Percentiles rank a stretch among this genome's conserved stretches.
These are phyloP conservation scores for Allomyces javanicus DNA, from an alignment of 192 early-diverging fungal species.

Conservation along the genomic window DNA sequence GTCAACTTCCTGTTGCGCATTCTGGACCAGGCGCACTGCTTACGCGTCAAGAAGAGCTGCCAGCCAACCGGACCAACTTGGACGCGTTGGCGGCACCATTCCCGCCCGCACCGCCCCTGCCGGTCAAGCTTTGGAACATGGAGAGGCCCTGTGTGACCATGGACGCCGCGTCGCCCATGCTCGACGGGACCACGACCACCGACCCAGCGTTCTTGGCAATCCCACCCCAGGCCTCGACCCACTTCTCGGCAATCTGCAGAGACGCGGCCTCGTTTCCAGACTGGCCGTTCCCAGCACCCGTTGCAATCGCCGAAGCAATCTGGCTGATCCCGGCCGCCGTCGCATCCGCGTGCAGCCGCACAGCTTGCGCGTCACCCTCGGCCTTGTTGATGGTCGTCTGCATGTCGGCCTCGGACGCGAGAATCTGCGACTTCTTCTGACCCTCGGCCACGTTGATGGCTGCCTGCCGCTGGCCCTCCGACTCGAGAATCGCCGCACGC, in stretches of 20 bases:
- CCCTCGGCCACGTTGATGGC: slow-evolving; percentile 97
- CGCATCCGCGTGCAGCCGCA: slow-evolving; percentile 61
- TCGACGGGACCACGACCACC: slow-evolving; percentile 58
- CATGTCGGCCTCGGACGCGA: slow-evolving; percentile 87
- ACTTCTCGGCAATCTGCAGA: slow-evolving; percentile 85
- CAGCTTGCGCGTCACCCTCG: slow-evolving; percentile 72
- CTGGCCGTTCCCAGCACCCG: slow-evolving; percentile 17
- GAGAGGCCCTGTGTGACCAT: slow-evolving; percentile 63
- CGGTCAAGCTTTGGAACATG: neutral
- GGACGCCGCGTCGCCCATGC: slow-evolving; percentile 56
- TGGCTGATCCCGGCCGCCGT: slow-evolving; percentile 58
- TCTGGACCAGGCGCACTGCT: too few relatives aligned
- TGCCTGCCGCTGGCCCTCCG: slow-evolving; percentile 65
- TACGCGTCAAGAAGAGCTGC: too few relatives aligned
- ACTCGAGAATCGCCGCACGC: slow-evolving; percentile 82
- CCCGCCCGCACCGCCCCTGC: too few relatives aligned
- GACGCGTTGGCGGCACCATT: too few relatives aligned
- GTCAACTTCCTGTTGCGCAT: too few relatives aligned
- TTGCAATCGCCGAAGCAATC: slow-evolving; percentile 56
- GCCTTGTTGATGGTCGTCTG: slow-evolving; percentile 78
- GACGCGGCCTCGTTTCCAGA: slow-evolving; percentile 64
- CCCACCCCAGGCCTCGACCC: slow-evolving; percentile 78
- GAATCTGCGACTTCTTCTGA: slow-evolving; percentile 67
- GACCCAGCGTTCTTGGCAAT: slow-evolving; percentile 86
- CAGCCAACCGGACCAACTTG: too few relatives aligned